Evolutionary conservation across 208 protist genomes (phyloP).

Genomic region (Trypanosoma cruzi): DNA sequence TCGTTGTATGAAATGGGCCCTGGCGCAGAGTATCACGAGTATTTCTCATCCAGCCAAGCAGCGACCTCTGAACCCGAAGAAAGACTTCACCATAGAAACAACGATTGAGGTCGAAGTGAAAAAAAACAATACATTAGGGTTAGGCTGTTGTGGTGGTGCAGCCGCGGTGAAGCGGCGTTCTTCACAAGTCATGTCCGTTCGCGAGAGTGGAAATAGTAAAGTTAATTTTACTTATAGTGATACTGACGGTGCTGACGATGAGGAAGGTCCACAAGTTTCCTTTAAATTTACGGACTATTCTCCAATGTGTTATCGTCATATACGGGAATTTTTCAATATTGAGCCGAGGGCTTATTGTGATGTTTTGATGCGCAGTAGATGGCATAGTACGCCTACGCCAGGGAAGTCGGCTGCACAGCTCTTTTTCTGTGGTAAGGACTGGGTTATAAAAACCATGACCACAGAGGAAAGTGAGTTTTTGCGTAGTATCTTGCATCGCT

Average conservation of each 20-base stretch:
- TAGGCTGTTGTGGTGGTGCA: constrained; percentile 39
- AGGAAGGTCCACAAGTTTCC: constrained; percentile 33
- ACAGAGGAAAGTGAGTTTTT: constrained; percentile 87
- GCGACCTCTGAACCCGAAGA: constrained; percentile 73
- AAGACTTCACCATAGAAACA: constrained; percentile 82
- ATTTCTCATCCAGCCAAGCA: constrained; percentile 86
- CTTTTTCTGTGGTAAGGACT: constrained; percentile 93
- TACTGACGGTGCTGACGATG: constrained; percentile 33
- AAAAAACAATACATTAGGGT: background rate
- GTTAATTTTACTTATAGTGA: constrained; percentile 39
- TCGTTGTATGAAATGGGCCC: constrained; percentile 76
- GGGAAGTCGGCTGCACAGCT: constrained; percentile 91
- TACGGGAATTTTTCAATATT: constrained; percentile 87
- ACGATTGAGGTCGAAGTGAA: constrained; percentile 46
- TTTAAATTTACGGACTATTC: constrained; percentile 91
- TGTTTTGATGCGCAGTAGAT: constrained; percentile 69
- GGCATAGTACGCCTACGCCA: constrained; percentile 89
- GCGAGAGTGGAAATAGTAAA: background rate
- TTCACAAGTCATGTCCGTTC: background rate
- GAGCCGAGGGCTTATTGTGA: constrained; percentile 75
- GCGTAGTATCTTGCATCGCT: constrained; percentile 87
- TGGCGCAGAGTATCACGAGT: constrained; percentile 72
- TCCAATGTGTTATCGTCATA: constrained; percentile 92
- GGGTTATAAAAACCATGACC: constrained; percentile 95
- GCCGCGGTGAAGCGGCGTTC: constrained; percentile 6